These are phyloP conservation scores for Cladophialophora exuberans DNA, from an alignment of 2,329 filamentous ascomycete genomes.

Conservation along the genomic window DNA sequence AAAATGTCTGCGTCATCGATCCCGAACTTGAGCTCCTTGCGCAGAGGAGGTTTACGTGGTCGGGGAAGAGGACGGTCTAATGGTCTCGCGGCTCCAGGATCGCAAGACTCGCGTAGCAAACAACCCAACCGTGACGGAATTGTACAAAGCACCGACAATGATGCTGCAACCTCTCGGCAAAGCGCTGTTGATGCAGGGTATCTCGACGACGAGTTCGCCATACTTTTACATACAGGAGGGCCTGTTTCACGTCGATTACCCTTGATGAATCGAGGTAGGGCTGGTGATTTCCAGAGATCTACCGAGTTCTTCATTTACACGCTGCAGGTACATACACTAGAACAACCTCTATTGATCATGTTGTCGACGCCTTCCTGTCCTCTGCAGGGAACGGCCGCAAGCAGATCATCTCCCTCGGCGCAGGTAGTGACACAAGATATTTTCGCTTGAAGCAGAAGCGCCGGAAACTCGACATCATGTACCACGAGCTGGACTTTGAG, in stretches of 20 bases:
- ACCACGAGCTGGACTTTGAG: slow-evolving; percentile 92
- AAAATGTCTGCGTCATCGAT: slow-evolving; percentile 74
- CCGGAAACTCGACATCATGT: slow-evolving; percentile 60
- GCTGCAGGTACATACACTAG: slow-evolving; percentile 83
- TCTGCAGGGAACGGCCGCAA: slow-evolving; percentile 38
- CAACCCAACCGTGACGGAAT: slow-evolving; percentile 60
- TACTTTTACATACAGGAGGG: slow-evolving; percentile 44
- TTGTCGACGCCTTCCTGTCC: slow-evolving; percentile 69
- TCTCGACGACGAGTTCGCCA: slow-evolving; percentile 78
- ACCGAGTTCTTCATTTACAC: slow-evolving; percentile 14
- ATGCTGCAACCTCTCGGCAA: slow-evolving; percentile 84
- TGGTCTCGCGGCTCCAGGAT: slow-evolving; percentile 39
- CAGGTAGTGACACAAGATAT: slow-evolving; percentile 88
- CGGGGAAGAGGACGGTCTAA: slow-evolving; percentile 53
- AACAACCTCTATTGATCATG: slow-evolving; percentile 77
- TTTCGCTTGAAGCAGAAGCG: slow-evolving; percentile 63
- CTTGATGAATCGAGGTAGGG: slow-evolving; percentile 89
- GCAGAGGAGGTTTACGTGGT: slow-evolving; percentile 54
- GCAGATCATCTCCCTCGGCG: slow-evolving; percentile 90
- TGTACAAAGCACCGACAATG: slow-evolving; percentile 87
- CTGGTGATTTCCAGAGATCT: slow-evolving; percentile 5
- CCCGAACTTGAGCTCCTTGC: slow-evolving; percentile 72
- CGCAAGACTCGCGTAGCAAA: slow-evolving; percentile 12
- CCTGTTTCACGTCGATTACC: slow-evolving; percentile 69
- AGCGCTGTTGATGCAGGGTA: slow-evolving; percentile 88